Conservation (phyloP, 345 rosid species). For the Populus pruinosa region DNA sequence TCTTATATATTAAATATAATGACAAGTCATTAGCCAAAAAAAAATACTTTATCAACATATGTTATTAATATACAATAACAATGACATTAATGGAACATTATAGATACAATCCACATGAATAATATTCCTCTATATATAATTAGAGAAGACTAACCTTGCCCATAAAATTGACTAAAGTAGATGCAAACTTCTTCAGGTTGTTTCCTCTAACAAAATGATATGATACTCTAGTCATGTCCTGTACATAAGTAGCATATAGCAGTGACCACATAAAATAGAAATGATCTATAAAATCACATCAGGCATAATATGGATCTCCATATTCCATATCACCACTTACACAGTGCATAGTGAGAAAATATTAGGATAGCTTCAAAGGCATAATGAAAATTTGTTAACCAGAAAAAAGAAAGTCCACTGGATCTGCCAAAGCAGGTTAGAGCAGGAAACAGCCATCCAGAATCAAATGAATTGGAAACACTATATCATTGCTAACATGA, state of each 20-base stretch:
- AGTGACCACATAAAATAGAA: background rate
- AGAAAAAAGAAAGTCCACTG: background rate
- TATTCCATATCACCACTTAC: background rate
- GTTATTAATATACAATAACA: background rate
- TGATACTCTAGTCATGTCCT: constrained; percentile 88
- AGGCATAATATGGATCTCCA: constrained; percentile 5
- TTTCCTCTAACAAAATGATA: constrained; percentile 87
- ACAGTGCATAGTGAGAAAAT: background rate
- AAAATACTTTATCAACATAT: background rate
- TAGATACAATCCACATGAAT: background rate
- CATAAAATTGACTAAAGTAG: constrained; percentile 72
- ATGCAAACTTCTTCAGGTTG: constrained; percentile 64
- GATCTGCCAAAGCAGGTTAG: background rate
- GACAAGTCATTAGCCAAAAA: background rate
- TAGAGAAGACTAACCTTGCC: constrained; percentile 58
- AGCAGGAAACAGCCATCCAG: background rate
- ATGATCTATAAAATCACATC: background rate
- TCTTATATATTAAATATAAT: background rate
- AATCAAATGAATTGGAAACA: background rate
- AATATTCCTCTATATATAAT: background rate
- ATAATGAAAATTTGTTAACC: background rate
- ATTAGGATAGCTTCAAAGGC: background rate
- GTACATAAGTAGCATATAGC: constrained; percentile 23
- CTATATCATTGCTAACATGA: background rate
- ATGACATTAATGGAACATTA: background rate